A percentile compares a stretch with the other conserved stretches of the same genome.
These are phyloP conservation scores for Naganishia kalamii DNA, from an alignment of 768 basidiomycete species.

Conservation along the genomic window DNA sequence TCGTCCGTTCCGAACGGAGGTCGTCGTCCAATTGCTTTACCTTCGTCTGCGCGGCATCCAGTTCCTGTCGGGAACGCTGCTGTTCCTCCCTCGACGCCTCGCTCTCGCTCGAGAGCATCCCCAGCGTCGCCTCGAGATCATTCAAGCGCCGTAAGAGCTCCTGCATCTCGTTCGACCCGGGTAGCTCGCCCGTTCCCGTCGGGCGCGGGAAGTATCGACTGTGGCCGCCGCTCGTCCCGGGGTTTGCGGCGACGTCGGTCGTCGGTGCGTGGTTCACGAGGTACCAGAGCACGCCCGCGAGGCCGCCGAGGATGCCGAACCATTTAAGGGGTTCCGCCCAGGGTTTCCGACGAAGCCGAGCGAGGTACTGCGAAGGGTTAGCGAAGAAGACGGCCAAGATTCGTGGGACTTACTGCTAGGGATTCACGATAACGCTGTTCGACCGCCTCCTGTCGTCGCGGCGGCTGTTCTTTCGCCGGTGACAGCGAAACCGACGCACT, in stretches of 20 bases:
- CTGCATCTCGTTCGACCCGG: slow-evolving; percentile 36
- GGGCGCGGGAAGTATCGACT: background rate
- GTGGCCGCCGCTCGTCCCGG: background rate
- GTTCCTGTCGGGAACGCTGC: slow-evolving; percentile 14
- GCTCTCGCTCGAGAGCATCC: slow-evolving; percentile 29
- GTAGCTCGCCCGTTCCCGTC: slow-evolving; percentile 1
- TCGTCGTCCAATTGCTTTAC: slow-evolving; percentile 17
- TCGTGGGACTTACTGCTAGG: too few relatives aligned
- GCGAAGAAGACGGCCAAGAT: background rate
- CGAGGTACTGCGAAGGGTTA: slow-evolving; percentile 22
- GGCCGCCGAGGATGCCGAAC: slow-evolving; percentile 28
- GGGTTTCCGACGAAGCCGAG: slow-evolving; percentile 22
- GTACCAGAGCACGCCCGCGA: slow-evolving; percentile 28
- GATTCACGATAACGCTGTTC: too few relatives aligned
- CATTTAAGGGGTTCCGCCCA: slow-evolving; percentile 34
- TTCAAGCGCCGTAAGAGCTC: slow-evolving; percentile 40
- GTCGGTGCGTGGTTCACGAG: slow-evolving; percentile 15
- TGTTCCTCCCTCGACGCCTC: slow-evolving; percentile 15
- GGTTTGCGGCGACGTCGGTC: background rate
- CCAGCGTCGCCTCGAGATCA: slow-evolving; percentile 35
- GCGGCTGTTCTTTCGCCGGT: slow-evolving; percentile 16
- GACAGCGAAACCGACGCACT: slow-evolving; percentile 5
- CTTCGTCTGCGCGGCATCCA: slow-evolving; percentile 17
- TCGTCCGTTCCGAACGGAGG: slow-evolving; percentile 5
- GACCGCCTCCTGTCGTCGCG: too few relatives aligned